Base-by-base conservation (phyloP, 192 early-diverging fungal species). In the Backusella tarrabulga region DNA sequence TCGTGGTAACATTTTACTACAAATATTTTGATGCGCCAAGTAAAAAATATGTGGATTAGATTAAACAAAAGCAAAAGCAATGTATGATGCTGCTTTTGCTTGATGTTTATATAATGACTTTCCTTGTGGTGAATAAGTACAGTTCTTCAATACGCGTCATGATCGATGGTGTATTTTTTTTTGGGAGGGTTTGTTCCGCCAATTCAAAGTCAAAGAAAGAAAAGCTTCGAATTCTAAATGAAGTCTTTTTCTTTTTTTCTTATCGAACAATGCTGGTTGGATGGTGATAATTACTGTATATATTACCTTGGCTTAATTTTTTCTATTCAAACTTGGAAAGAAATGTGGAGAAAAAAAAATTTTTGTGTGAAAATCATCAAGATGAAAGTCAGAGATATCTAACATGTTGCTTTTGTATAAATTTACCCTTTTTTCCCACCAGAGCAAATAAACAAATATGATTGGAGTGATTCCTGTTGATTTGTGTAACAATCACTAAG, bases 241-340 rank as follows among this genome's bases (percentile, higher is more conserved):
- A 99, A 87, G 94, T 95, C 82, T 99, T 97, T 88, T 96, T 96
- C 11, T 97, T 98, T 96, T 0, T 93, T 92, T 75, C 83, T 97
- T 67, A 86, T 95, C 56, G 95, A 99, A 84, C 92, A 97, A 79
- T 98, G 83, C 92, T 97, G 80, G 95, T 94, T 32, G 97, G 98
- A 95, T 76, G 93, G 2, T 44, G 42, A 17, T 17, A 44, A 44
- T 17, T 44, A 15, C 12, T 44, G 42, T 40, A 40, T 40, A 40
- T 7, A 12, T 40, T 9, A 6, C 3, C 11, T 12, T 12, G 8
- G 38, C 0, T 44, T 4, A 17, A 17, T 4, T 17, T 9, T 40
- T 40, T 40, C 6, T 12, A 40, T 12, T 40, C 8, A 9, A 40
- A 40, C 38, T 40, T 40, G 38, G 42, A 14, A 42, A 21, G 17